A percentile compares a stretch with the other conserved stretches of the same genome.
phyloP scores from a whole-genome alignment of 805 yeast species.

The Lipomyces sp. region DNA sequence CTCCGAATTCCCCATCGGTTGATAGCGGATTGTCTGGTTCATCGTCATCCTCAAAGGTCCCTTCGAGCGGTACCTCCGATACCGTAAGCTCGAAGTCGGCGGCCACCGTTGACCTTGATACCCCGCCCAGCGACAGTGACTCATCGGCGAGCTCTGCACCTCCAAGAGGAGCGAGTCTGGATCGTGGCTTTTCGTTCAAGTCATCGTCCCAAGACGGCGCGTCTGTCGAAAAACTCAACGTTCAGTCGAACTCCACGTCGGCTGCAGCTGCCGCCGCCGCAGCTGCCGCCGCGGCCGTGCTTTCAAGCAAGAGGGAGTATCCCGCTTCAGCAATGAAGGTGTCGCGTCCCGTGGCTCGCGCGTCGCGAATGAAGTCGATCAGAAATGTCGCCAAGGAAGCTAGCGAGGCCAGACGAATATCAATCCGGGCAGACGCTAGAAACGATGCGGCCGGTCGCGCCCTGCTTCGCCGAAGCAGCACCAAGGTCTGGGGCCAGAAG shows the following conservation, averaged over 20 bases:
- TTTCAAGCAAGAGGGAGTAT: not conserved
- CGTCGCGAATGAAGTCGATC: slow-evolving; percentile 76
- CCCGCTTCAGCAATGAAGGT: not conserved
- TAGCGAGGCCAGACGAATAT: slow-evolving; percentile 53
- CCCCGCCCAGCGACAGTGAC: not conserved
- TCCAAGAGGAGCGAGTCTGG: slow-evolving; percentile 5
- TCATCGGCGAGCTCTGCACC: not conserved
- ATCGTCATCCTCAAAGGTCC: not conserved
- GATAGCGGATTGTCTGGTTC: not conserved
- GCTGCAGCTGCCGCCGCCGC: slow-evolving; percentile 13
- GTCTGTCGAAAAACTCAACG: slow-evolving; percentile 23
- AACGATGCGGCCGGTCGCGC: too few relatives aligned
- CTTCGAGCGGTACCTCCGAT: too few relatives aligned
- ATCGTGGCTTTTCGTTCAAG: slow-evolving; percentile 23
- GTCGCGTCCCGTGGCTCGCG: slow-evolving; percentile 38
- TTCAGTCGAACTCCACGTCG: slow-evolving; percentile 4
- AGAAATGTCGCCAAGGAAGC: slow-evolving; percentile 94
- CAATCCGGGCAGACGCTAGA: slow-evolving; percentile 10
- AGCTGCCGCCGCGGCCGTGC: not conserved
- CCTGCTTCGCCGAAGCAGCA: slow-evolving; percentile 67
- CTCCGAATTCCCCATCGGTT: slow-evolving; percentile 17
- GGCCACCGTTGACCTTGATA: not conserved
- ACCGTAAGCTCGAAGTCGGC: not conserved
- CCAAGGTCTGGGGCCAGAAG: slow-evolving; percentile 97
- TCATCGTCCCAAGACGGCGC: slow-evolving; percentile 10